Conservation (phyloP, 2,329 filamentous ascomycete genomes). For the Laburnicola sp. region DNA sequence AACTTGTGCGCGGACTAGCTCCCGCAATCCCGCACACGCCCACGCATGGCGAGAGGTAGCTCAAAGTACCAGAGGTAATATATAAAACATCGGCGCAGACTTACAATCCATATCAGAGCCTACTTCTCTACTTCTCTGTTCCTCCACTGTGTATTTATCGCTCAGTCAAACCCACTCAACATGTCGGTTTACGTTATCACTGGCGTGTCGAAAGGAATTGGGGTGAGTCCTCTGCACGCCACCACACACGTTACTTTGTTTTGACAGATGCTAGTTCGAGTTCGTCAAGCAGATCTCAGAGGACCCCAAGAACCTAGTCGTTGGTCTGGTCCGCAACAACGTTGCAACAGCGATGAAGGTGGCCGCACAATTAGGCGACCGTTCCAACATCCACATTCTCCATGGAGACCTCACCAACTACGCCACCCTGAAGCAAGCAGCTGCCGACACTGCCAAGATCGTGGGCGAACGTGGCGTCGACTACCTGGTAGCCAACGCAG, state of each 20-base stretch:
- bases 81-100: slow-evolving; percentile 5
- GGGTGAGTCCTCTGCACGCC: neutral
- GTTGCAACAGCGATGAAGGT: slow-evolving; percentile 11
- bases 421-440: slow-evolving; percentile 16
- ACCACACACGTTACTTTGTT: neutral
- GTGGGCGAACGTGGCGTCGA: slow-evolving; percentile 20
- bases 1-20: slow-evolving; percentile 8
- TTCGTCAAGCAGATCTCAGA: slow-evolving; percentile 37
- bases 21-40: slow-evolving; percentile 3
- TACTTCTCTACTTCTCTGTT: slow-evolving; percentile 4
- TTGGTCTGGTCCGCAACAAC: slow-evolving; percentile 40
- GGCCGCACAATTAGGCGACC: neutral
- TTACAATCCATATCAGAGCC: slow-evolving; percentile 8
- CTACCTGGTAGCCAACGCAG: slow-evolving; percentile 59
- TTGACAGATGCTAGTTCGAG: slow-evolving; percentile 6
- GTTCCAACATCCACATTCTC: slow-evolving; percentile 25
- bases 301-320: slow-evolving; percentile 33
- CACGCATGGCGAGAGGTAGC: slow-evolving; percentile 1
- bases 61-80: slow-evolving; percentile 4
- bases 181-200: slow-evolving; percentile 7
- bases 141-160: no score
- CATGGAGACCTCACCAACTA: slow-evolving; percentile 29
- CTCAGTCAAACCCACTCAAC: no score
- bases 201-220: slow-evolving; percentile 8
- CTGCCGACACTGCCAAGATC: slow-evolving; percentile 21